phyloP scores from a whole-genome alignment of 1,284 basidiomycete species.

The Coniferiporia weirii region DNA sequence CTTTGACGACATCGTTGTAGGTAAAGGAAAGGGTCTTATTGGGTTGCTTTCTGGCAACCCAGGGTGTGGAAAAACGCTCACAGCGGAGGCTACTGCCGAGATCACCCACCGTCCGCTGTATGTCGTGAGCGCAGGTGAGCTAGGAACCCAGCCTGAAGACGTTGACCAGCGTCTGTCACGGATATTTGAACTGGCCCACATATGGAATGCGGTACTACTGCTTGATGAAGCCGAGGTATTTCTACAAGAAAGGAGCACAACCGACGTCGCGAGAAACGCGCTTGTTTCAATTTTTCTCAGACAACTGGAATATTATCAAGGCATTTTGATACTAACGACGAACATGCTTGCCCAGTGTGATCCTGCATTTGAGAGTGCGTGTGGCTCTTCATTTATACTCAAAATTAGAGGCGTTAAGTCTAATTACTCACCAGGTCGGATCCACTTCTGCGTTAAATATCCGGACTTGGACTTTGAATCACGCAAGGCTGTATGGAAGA shows the following conservation, averaged over 20 bases:
- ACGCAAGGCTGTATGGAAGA: no score
- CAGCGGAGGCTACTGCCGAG: slow-evolving; percentile 59
- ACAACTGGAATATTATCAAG: slow-evolving; percentile 53
- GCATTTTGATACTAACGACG: no score
- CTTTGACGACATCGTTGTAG: slow-evolving; percentile 59
- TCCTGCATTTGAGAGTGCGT: no score
- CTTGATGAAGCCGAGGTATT: slow-evolving; percentile 63
- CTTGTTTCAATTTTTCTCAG: slow-evolving; percentile 62
- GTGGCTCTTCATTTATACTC: no score
- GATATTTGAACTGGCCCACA: slow-evolving; percentile 29
- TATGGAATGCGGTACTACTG: slow-evolving; percentile 57
- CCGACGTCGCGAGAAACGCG: slow-evolving; percentile 55
- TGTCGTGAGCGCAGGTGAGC: slow-evolving; percentile 51
- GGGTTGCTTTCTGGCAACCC: slow-evolving; percentile 58
- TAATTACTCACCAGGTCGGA: no score
- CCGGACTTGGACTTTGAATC: no score
- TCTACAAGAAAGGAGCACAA: slow-evolving; percentile 54
- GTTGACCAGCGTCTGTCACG: slow-evolving; percentile 40
- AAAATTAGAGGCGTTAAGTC: no score
- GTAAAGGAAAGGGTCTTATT: slow-evolving; percentile 57
- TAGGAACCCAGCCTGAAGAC: slow-evolving; percentile 43
- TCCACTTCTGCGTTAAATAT: no score
- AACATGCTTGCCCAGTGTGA: no score
- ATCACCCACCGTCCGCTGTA: no score
- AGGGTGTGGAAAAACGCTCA: slow-evolving; percentile 47